These are phyloP conservation scores for Hansenula lynferdii DNA, from an alignment of 1,139 yeast species.

Conservation along the genomic window DNA sequence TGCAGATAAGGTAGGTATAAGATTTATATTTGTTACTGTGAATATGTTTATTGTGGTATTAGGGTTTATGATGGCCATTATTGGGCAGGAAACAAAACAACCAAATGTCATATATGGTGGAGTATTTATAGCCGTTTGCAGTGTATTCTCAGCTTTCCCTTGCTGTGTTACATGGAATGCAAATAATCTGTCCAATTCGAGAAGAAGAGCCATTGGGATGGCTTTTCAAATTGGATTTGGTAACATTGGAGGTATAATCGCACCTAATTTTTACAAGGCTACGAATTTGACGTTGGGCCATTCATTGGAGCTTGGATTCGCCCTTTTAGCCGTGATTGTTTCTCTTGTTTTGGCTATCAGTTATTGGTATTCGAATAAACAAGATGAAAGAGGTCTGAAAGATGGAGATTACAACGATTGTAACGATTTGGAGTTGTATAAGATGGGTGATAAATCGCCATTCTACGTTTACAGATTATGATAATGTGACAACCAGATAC, in stretches of 20 bases:
- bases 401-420: conserved; percentile 23
- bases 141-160: conserved; percentile 32
- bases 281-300: conserved; percentile 16
- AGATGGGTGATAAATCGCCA: conserved; percentile 28
- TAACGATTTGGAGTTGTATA: conserved; percentile 22
- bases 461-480: conserved; percentile 9
- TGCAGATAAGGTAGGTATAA: conserved; percentile 26
- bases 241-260: conserved; percentile 34
- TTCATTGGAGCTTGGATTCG: conserved; percentile 15
- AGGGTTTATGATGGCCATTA: conserved; percentile 30
- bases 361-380: conserved; percentile 20
- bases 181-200: conserved; percentile 31
- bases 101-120: conserved; percentile 30
- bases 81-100: conserved; percentile 13
- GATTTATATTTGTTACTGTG: conserved; percentile 31
- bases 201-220: conserved; percentile 35
- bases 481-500: neutral
- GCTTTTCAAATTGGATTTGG: conserved; percentile 39
- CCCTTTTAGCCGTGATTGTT: conserved; percentile 14
- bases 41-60: conserved; percentile 25
- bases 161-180: conserved; percentile 34
- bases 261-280: conserved; percentile 25
- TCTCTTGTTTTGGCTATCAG: conserved; percentile 8
- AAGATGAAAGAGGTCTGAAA: conserved; percentile 16
- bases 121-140: conserved; percentile 29